Base-by-base conservation (phyloP, 163 green algal species). In the Chlamydomonas reinhardtii region DNA sequence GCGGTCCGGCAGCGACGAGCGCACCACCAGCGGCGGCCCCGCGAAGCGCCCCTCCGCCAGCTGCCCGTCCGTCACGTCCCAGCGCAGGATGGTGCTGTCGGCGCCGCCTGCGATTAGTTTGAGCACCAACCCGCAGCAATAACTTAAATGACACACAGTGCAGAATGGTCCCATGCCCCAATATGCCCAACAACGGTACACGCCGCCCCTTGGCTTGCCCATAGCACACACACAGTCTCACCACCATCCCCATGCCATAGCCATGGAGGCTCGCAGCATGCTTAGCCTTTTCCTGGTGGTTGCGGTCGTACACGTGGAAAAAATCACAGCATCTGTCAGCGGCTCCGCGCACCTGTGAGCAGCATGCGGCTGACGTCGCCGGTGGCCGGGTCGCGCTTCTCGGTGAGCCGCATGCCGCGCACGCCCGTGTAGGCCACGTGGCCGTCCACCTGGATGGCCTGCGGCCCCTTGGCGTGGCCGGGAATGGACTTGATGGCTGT, bases 71-170 rank as follows among this genome's bases (percentile, higher is more conserved):
- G 78, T 90, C 37, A 93, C 90, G 72, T 95, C 89, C 93, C 93
- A 96, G 65, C 89, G 89, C 65, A 93, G 83, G 34, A 96, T 69
- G 12, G 68, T 85, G 39, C 93, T 90, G 77, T 94, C 92, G 56
- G 90, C 90, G 35, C 93, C 93, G 27, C 93, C 93, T 92, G 81
- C 48, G 14, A 16, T 16, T 54, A 11, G 43, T 48, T 5, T 48
- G 39, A 48, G 39, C 39, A 8, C 39, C 39, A 48, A 48, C 39
- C 5, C 5, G 39, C 39, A 48, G 39, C 5, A 48, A n/a, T n/a
- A n/a, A n/a, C n/a, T n/a, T n/a, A n/a, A n/a, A n/a, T n/a, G n/a
- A n/a, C n/a, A n/a, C n/a, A n/a, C n/a, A n/a, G n/a, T n/a, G n/a
- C n/a, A n/a, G n/a, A n/a, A n/a, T n/a, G n/a, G n/a, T n/a, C n/a